phyloP scores from a whole-genome alignment of 2,329 filamentous ascomycete genomes.

The Xylariaceae sp. region DNA sequence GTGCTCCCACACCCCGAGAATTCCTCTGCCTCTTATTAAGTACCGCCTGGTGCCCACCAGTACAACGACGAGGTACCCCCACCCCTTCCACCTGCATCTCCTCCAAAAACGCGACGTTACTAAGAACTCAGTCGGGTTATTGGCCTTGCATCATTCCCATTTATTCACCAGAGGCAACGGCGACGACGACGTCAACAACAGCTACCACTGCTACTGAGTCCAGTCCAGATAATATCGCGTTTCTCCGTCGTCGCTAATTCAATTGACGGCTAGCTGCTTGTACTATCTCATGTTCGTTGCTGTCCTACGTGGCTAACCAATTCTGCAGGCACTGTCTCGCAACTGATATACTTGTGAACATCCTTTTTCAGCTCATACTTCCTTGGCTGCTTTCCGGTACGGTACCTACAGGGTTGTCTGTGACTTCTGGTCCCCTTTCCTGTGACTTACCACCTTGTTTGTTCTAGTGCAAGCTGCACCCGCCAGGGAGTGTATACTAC shows the following conservation, averaged over 20 bases:
- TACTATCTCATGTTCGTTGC: slow-evolving; percentile 7
- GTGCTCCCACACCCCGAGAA: background rate
- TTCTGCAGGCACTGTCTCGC: slow-evolving; percentile 16
- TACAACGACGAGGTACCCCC: background rate
- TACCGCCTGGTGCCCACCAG: background rate
- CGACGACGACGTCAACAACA: background rate
- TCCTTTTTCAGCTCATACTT: slow-evolving; percentile 18
- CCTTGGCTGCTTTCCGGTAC: slow-evolving; percentile 14
- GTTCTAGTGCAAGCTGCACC: slow-evolving; percentile 6
- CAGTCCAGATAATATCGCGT: too few species aligned
- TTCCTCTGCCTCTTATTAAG: slow-evolving; percentile 1
- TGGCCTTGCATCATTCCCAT: slow-evolving; percentile 21
- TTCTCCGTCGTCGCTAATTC: background rate
- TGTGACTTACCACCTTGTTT: slow-evolving; percentile 13
- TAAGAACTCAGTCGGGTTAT: slow-evolving; percentile 5
- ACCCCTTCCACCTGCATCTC: background rate
- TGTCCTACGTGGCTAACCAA: slow-evolving; percentile 19
- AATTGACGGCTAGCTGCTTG: slow-evolving; percentile 5
- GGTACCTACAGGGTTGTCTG: slow-evolving; percentile 9
- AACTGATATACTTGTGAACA: slow-evolving; percentile 11
- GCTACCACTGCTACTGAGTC: slow-evolving; percentile 3
- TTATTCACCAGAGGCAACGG: background rate
- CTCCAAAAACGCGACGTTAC: slow-evolving; percentile 10
- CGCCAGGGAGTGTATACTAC: slow-evolving; percentile 7
- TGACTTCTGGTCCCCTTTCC: slow-evolving; percentile 7